phyloP scores from a whole-genome alignment of 768 basidiomycete species.

The Saitozyma sp. region DNA sequence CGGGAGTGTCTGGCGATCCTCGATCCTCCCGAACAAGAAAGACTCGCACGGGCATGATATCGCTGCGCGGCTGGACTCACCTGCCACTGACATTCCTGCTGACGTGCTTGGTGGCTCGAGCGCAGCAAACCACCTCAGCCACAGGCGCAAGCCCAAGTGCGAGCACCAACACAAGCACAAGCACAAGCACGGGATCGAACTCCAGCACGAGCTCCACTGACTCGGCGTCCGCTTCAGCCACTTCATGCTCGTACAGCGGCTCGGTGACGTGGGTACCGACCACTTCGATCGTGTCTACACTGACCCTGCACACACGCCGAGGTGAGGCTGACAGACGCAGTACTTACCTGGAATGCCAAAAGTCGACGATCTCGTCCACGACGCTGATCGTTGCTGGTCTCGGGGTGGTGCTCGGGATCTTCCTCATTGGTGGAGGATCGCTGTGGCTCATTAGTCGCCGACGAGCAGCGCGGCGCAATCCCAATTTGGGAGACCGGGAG shows the following conservation, averaged over 20 bases:
- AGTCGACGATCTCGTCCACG: conserved; percentile 28
- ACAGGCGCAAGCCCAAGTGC: not conserved
- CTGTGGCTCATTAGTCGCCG: no score
- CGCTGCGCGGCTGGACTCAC: not conserved
- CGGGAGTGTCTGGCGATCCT: not conserved
- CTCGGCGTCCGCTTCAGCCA: not conserved
- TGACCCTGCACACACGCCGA: conserved; percentile 14
- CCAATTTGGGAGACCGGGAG: no score
- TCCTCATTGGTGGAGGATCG: conserved; percentile 10
- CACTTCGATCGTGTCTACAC: not conserved
- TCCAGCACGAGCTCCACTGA: not conserved
- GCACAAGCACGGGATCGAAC: not conserved
- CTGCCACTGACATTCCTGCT: not conserved
- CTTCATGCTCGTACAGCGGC: conserved; percentile 13
- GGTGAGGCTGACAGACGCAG: no score
- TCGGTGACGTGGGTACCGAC: conserved; percentile 14
- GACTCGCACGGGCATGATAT: not conserved
- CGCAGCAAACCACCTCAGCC: not conserved
- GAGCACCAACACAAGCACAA: not conserved
- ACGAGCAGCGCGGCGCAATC: no score
- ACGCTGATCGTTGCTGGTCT: conserved; percentile 35
- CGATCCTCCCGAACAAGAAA: not conserved
- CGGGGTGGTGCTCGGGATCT: conserved; percentile 31
- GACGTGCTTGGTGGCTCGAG: not conserved
- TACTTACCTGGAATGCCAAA: conserved; percentile 32